These are phyloP conservation scores for Evernia prunastri DNA, from an alignment of 495 filamentous ascomycete species.

Conservation along the genomic window DNA sequence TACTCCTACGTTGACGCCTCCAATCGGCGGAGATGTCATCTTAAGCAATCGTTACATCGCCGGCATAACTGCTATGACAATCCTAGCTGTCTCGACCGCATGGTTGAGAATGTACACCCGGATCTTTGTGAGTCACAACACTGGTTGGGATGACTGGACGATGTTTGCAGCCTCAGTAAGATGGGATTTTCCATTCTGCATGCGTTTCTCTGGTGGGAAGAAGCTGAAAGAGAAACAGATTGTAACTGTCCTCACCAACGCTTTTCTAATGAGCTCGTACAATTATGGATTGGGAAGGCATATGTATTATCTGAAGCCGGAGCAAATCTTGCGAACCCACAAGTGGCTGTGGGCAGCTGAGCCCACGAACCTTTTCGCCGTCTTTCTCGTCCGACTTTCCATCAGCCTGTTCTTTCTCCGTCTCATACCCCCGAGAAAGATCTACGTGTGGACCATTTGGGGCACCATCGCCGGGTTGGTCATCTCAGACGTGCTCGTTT, in stretches of 20 bases:
- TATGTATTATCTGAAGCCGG: not conserved
- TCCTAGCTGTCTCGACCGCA: slow-evolving; percentile 10
- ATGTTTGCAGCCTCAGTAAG: slow-evolving; percentile 24
- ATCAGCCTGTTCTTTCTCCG: not conserved
- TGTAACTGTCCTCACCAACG: not conserved
- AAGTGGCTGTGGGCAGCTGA: not conserved
- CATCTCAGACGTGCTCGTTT: not conserved
- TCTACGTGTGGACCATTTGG: not conserved
- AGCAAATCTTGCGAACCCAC: not conserved
- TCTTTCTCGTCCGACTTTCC: not conserved
- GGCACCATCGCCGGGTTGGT: not conserved
- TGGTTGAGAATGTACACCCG: slow-evolving; percentile 21
- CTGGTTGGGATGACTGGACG: slow-evolving; percentile 20
- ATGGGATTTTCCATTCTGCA: slow-evolving; percentile 8
- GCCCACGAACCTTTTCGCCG: not conserved
- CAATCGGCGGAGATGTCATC: not conserved
- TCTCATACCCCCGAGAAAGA: not conserved
- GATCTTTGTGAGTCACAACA: slow-evolving; percentile 15
- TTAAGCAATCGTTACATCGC: not conserved
- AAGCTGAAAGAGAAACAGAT: not conserved
- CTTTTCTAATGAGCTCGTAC: not conserved
- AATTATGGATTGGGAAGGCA: not conserved
- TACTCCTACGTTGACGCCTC: not conserved
- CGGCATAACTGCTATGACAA: not conserved
- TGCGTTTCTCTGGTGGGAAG: not conserved